Evolutionary conservation across 2,329 filamentous ascomycete genomes (phyloP).

Genomic region (Ceratocystis diversiconidia): DNA sequence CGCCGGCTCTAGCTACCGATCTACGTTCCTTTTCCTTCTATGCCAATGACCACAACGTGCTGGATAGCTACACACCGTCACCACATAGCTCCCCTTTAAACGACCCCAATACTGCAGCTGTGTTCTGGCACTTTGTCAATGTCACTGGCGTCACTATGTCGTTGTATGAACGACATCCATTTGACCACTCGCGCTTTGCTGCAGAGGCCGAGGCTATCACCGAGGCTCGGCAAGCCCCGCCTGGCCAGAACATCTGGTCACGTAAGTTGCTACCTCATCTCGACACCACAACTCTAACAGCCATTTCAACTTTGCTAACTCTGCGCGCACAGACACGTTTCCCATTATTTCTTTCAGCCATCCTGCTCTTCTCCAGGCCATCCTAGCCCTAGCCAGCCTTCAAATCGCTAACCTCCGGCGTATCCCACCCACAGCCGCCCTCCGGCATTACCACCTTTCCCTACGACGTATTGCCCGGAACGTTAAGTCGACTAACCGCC

Average conservation of each 20-base stretch:
- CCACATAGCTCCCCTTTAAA: slow-evolving; percentile 57
- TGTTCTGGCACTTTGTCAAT: slow-evolving; percentile 86
- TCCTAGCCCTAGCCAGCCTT: slow-evolving; percentile 72
- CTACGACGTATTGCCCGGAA: slow-evolving; percentile 64
- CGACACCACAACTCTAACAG: not conserved
- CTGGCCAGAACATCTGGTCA: slow-evolving; percentile 52
- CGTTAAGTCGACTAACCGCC: slow-evolving; percentile 52
- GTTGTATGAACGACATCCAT: slow-evolving; percentile 69
- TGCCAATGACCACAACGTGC: slow-evolving; percentile 32
- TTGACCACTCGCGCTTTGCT: slow-evolving; percentile 46
- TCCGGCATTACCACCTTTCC: slow-evolving; percentile 84
- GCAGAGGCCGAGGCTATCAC: slow-evolving; percentile 41
- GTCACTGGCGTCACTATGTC: slow-evolving; percentile 78
- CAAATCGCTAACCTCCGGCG: slow-evolving; percentile 75
- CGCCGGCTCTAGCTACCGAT: slow-evolving; percentile 27
- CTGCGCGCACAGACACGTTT: slow-evolving; percentile 46
- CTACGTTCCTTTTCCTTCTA: slow-evolving; percentile 37
- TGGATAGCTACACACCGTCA: slow-evolving; percentile 53
- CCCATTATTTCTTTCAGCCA: slow-evolving; percentile 72
- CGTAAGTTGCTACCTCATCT: slow-evolving; percentile 30
- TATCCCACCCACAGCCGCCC: slow-evolving; percentile 60
- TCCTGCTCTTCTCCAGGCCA: slow-evolving; percentile 78
- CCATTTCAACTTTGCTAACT: not conserved
- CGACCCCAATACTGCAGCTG: slow-evolving; percentile 62
- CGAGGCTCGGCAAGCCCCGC: slow-evolving; percentile 30